Base-by-base conservation (phyloP, 2,329 filamentous ascomycete species). In the Colletotrichum endophyticum region DNA sequence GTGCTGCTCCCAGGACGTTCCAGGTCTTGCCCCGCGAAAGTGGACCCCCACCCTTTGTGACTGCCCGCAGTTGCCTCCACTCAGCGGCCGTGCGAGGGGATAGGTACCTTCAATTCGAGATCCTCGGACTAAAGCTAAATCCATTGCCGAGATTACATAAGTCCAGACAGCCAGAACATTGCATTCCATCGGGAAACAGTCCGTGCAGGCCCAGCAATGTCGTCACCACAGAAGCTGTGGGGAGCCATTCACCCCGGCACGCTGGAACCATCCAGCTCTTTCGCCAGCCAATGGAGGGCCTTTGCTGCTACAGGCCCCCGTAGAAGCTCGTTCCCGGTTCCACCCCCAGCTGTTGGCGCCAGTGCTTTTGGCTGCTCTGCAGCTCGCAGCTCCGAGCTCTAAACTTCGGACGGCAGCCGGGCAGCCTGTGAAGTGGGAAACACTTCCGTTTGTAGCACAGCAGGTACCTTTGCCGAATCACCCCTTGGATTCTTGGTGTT, bases 351-450 rank as follows among this genome's bases (percentile, higher is more conserved):
- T 62, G 39, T 28, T 67, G 44, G 59, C 22, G 30, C 57, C 36
- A 63, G 72, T 22, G 68, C 57, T 28, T 62, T 62, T 25, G 36
- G 63, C 34, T 53, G 44, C 44, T 53, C 44, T 49, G 39, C 34
- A 76, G 71, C 74, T 76, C 64, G 74, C 70, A 74, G 66, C 74
- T 76, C 74, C 74, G 74, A 76, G 70, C 74, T 76, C 74, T 36
- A 70, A 59, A 76, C 70, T 76, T 74, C 74, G 74, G 74, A 76
- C 71, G 74, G 70, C 74, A 73, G 73, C 61, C 19, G 59, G 19
- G 59, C 27, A 30, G 59, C 59, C n/a, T 49, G 44, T 49, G 44
- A 49, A 49, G 44, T 22, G 44, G 44, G 44, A 49, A 49, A 49
- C 44, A 13, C 44, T 49, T 49, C 44, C 44, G 27, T n/a, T 34